phyloP scores from a whole-genome alignment of 2,329 filamentous ascomycete genomes.

The Boeremia lycopersici region DNA sequence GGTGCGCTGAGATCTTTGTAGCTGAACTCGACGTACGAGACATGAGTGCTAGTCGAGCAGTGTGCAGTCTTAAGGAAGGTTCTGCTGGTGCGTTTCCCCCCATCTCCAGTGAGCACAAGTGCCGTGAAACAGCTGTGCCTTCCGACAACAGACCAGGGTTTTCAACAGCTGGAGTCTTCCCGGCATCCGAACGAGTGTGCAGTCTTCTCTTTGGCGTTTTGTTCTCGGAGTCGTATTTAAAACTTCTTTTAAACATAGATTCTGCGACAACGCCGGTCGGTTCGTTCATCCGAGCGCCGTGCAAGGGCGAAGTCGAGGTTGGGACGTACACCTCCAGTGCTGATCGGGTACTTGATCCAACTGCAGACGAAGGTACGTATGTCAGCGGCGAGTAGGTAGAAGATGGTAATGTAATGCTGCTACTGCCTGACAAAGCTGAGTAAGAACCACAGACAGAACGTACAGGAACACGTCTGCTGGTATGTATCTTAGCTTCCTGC shows the following conservation, averaged over 20 bases:
- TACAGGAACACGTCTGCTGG: neutral
- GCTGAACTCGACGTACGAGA: neutral
- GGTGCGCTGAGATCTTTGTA: neutral
- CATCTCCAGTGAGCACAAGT: neutral
- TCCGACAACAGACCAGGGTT: neutral
- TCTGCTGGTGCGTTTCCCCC: neutral
- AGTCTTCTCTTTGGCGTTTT: neutral
- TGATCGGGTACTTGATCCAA: neutral
- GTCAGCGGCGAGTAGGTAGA: neutral
- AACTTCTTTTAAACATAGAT: neutral
- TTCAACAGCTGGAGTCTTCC: neutral
- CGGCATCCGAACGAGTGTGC: neutral
- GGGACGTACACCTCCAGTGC: neutral
- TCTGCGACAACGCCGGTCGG: neutral
- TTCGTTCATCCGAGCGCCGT: neutral
- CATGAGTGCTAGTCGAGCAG: neutral
- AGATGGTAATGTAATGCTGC: neutral
- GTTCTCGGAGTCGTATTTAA: neutral
- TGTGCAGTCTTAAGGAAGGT: neutral
- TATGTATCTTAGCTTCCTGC: too few species aligned
- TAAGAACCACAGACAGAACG: neutral
- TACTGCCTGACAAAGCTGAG: neutral
- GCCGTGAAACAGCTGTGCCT: neutral
- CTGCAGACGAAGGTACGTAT: neutral
- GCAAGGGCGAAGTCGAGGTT: neutral